phyloP scores from a whole-genome alignment of 2,329 filamentous ascomycete species.

The Aspergillus flavus region DNA sequence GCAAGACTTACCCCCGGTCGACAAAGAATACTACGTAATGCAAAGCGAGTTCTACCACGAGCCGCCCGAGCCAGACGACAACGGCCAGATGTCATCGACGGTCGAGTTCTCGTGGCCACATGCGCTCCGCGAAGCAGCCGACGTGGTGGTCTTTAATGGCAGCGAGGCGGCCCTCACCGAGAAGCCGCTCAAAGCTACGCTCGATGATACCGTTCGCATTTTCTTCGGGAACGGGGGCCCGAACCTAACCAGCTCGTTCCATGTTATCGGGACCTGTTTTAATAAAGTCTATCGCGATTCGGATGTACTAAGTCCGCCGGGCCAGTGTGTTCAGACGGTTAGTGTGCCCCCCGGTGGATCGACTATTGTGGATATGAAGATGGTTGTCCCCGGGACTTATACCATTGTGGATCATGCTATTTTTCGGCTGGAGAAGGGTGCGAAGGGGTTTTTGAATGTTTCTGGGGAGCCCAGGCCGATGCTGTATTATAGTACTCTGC shows the following conservation, averaged over 20 bases:
- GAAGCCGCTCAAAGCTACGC: slow-evolving; percentile 32
- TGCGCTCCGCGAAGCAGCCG: slow-evolving; percentile 35
- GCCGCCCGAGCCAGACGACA: slow-evolving; percentile 35
- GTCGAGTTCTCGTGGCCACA: slow-evolving; percentile 42
- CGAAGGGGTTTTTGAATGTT: slow-evolving; percentile 39
- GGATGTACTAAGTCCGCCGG: slow-evolving; percentile 35
- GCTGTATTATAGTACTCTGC: slow-evolving; percentile 28
- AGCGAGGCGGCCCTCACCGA: slow-evolving; percentile 35
- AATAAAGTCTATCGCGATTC: slow-evolving; percentile 33
- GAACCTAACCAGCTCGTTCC: slow-evolving; percentile 38
- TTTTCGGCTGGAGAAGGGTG: slow-evolving; percentile 38
- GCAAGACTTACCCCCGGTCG: slow-evolving; percentile 31
- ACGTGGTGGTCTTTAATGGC: slow-evolving; percentile 38
- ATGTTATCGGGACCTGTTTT: slow-evolving; percentile 36
- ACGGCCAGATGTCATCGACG: slow-evolving; percentile 29
- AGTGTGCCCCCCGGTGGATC: slow-evolving; percentile 32
- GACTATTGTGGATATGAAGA: slow-evolving; percentile 36
- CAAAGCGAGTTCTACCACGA: slow-evolving; percentile 44
- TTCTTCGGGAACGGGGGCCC: slow-evolving; percentile 41
- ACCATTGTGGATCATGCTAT: slow-evolving; percentile 40
- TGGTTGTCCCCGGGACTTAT: slow-evolving; percentile 37
- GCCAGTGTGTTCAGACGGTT: slow-evolving; percentile 28
- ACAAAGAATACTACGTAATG: slow-evolving; percentile 42
- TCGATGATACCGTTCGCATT: slow-evolving; percentile 35
- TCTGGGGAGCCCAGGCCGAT: slow-evolving; percentile 31